Base-by-base conservation (phyloP, 2,329 filamentous ascomycete genomes). In the Nectriaceae sp. region DNA sequence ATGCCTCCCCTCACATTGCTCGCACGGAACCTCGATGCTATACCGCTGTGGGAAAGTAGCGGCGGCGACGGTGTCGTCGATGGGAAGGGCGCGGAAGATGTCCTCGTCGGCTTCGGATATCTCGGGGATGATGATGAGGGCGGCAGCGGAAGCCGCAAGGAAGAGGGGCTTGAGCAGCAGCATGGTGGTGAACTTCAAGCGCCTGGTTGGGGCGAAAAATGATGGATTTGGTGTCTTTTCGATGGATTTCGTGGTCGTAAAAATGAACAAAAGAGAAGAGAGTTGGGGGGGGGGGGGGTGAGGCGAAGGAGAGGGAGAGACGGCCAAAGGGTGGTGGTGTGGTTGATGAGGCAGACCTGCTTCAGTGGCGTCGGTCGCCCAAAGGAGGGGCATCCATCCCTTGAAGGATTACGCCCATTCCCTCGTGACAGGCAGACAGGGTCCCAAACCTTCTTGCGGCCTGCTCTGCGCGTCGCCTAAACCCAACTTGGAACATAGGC, bases 61-160 rank as follows among this genome's bases (percentile, higher is more conserved):
- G 47, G 74, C 61, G 40, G 70, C 65, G 53, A 73, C 68, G 13
- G 71, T 61, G 37, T 72, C 55, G 6, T 67, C 50, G 54, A 71
- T 47, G 31, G 72, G 70, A 4, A 74, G 65, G 21, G 71, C 57
- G 45, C 72, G 71, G 65, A 76, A 68, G 56, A 74, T 61, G 33
- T 70, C 67, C 48, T 70, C 65, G 45, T 77, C 73, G 44, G 70
- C 65, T 18, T 69, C 64, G 51, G 72, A 70, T 19, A 76, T 64
- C 58, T 75, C 69, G 48, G 82, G 77, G 26, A 82, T 74, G 45
- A 86, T 58, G 50, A 85, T 70, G 60, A 85, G 75, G 48, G 80
- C 77, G 21, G 66, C 61, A 29, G 68, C 63, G 36, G 67, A 50
- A 21, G 67, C 67, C 48, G 65, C 69, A 19, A 72, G 49, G 40